Base-by-base conservation (phyloP, 495 filamentous ascomycete genomes). In the Cenococcum geophilum region DNA sequence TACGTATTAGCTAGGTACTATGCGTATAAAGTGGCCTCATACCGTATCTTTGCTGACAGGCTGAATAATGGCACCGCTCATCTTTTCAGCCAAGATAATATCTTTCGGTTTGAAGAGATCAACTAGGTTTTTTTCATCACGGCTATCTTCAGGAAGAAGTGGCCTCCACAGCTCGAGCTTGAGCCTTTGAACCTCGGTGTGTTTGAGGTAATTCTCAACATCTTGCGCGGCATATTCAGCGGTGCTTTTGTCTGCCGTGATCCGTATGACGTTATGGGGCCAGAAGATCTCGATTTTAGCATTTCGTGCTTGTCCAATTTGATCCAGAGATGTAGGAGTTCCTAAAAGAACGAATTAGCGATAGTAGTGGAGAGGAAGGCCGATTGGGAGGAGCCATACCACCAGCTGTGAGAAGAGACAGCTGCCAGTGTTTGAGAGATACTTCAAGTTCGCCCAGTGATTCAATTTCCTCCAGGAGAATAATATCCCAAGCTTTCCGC, bases 181-280 rank as follows among this genome's bases (percentile, higher is more conserved):
- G 48, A 65, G 55, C 20, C 10, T 45, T 20, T 51, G 4, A 4
- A 16, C 10, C 35, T 65, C 58, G 34, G 60, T 58, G 0, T 63
- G 43, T 37, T 47, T 34, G 10, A 68, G 57, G 14, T 36, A 0
- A 4, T 50, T 11, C 40, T 62, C 48, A 12, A 68, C 53, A 34
- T 68, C 66, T 23, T 62, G 58, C 20, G 62, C 66, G n/a, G 62
- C 66, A 55, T 68, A 68, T 51, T 68, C 66, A 11, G 66, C 66
- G 16, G 47, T 65, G 59, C 48, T 65, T 43, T 65, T 68, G 49
- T 65, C 62, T n/a, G 62, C 62, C 5, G 62, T 68, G 10, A 68
- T 68, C 16, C 66, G 58, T 1, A 68, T 36, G 37, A 68, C 27
- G 54, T 54, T 51, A 43, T 64, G 52, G 8, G 47, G 40, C 53